Conservation (phyloP, 2,329 filamentous ascomycete species). For the Xylaria sp. region DNA sequence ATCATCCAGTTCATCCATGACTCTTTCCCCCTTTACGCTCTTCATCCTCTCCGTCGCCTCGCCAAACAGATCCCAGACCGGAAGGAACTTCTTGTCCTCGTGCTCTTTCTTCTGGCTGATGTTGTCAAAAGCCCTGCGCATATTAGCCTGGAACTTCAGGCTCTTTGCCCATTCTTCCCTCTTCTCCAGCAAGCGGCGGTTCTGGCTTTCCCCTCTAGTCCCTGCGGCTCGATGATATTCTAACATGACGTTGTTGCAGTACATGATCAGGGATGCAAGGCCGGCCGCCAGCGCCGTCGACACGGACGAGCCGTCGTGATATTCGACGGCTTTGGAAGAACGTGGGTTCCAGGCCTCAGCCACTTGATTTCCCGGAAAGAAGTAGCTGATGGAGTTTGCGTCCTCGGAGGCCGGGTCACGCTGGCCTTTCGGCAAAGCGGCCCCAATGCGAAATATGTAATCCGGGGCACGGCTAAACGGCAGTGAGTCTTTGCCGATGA, state of each 20-base stretch:
- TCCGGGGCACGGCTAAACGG: not conserved
- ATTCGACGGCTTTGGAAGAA: not conserved
- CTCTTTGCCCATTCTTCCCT: too few species aligned
- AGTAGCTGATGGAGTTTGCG: not conserved
- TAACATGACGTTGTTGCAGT: not conserved
- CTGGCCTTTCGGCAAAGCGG: not conserved
- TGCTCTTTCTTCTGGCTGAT: not conserved
- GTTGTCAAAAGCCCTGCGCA: conserved; percentile 2
- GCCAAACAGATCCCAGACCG: not conserved
- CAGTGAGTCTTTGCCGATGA: not conserved
- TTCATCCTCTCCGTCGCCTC: too few species aligned
- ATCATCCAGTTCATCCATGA: too few species aligned
- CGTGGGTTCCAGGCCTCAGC: conserved; percentile 9
- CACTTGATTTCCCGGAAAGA: conserved; percentile 7
- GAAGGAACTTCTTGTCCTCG: not conserved
- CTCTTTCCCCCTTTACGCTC: too few species aligned
- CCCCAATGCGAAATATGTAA: conserved; percentile 1
- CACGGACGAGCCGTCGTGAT: conserved; percentile 10
- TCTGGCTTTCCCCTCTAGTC: too few species aligned
- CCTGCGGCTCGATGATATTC: too few species aligned
- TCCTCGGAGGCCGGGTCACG: not conserved
- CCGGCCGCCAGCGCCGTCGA: conserved; percentile 6
- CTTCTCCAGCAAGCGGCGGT: too few species aligned
- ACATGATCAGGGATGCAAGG: conserved; percentile 11
- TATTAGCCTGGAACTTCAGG: not conserved